Conservation (phyloP, 1,284 basidiomycete genomes). For the Vanrija pseudolonga region DNA sequence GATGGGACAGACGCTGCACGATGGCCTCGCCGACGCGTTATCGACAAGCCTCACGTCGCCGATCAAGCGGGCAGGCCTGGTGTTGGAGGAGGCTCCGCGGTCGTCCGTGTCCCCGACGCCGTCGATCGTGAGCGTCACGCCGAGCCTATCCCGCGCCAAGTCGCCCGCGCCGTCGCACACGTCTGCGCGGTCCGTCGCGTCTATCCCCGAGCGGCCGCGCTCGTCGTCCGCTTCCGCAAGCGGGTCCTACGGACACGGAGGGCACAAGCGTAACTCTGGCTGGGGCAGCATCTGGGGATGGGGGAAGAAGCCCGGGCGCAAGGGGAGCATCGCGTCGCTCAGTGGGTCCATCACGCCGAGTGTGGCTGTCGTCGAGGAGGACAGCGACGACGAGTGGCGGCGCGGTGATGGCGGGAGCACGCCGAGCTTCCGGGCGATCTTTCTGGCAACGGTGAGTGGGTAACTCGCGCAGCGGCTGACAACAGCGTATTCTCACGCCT, state of each 20-base stretch:
- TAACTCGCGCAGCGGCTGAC: not conserved
- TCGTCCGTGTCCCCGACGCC: too few relatives aligned
- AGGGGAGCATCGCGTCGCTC: constrained; percentile 8
- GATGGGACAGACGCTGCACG: constrained; percentile 6
- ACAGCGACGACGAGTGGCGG: constrained; percentile 35
- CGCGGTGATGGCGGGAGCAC: constrained; percentile 43
- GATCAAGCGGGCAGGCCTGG: too few relatives aligned
- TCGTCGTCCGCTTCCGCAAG: not conserved
- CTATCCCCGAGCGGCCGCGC: too few relatives aligned
- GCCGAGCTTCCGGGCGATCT: constrained; percentile 42
- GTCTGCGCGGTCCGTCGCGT: not conserved
- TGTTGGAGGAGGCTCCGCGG: too few relatives aligned
- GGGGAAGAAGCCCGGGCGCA: constrained; percentile 8
- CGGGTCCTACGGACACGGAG: not conserved
- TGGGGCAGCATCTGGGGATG: constrained; percentile 14
- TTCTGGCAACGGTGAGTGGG: constrained; percentile 43
- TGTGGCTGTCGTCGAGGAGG: constrained; percentile 12
- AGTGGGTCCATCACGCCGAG: not conserved
- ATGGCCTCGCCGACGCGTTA: constrained; percentile 14
- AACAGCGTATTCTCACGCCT: constrained; percentile 70
- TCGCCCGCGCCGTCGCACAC: constrained; percentile 2
- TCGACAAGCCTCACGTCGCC: constrained; percentile 14
- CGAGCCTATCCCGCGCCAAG: not conserved
- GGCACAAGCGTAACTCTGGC: not conserved
- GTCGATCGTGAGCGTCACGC: too few relatives aligned